Conservation (phyloP, 306 rosid species). For the Sindora glabra region DNA sequence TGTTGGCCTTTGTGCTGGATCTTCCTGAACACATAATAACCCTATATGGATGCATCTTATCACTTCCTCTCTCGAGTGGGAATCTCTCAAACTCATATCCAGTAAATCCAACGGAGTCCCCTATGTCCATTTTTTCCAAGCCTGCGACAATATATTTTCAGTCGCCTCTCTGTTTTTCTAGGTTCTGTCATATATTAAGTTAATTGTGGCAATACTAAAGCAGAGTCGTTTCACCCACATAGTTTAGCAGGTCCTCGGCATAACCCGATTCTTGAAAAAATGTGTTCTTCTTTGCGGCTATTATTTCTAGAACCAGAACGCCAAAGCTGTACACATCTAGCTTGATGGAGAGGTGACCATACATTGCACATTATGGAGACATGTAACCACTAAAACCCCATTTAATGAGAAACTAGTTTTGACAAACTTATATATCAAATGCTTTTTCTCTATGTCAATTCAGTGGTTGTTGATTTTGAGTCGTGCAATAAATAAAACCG, state of each 20-base stretch:
- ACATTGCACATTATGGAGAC: conserved; percentile 29
- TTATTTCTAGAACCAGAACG: conserved; percentile 26
- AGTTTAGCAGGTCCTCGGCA: conserved; percentile 2
- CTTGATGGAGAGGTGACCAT: conserved; percentile 16
- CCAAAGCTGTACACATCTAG: conserved; percentile 32
- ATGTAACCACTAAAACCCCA: conserved; percentile 22
- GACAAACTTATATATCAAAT: too few relatives aligned
- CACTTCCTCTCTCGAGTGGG: conserved; percentile 20
- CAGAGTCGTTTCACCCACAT: conserved; percentile 1
- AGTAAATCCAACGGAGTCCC: conserved; percentile 14
- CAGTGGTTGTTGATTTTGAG: too few relatives aligned
- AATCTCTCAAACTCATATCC: conserved; percentile 24
- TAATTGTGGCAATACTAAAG: background rate
- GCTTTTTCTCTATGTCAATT: too few relatives aligned
- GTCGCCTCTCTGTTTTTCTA: too few relatives aligned
- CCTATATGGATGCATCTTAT: conserved; percentile 20
- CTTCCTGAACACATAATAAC: conserved; percentile 13
- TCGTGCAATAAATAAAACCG: too few relatives aligned
- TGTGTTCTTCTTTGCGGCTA: conserved; percentile 10
- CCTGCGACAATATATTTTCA: conserved; percentile 9
- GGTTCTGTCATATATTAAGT: too few relatives aligned
- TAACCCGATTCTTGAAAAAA: conserved; percentile 1
- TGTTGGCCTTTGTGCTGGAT: conserved; percentile 19
- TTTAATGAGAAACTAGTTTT: too few relatives aligned
- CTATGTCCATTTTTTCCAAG: conserved; percentile 35